phyloP scores from a whole-genome alignment of 2,329 filamentous ascomycete species.

The Neurospora crassa region DNA sequence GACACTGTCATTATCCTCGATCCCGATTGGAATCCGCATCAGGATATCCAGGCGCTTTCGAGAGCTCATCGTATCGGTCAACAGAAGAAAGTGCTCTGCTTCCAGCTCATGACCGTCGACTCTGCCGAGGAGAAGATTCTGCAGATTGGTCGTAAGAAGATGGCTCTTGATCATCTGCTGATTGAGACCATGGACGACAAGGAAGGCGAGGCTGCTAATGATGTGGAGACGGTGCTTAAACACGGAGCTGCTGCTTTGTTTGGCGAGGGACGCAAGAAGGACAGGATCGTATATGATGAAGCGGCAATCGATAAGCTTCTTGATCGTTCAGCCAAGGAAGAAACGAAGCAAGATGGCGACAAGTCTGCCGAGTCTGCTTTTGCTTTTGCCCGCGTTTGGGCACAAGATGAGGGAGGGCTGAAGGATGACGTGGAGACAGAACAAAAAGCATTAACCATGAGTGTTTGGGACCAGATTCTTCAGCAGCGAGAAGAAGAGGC shows the following conservation, averaged over 20 bases:
- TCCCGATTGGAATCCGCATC: slow-evolving; percentile 94
- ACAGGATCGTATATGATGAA: slow-evolving; percentile 72
- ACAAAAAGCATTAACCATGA: slow-evolving; percentile 49
- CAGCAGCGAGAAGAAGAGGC: slow-evolving; percentile 73
- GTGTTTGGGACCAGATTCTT: slow-evolving; percentile 85
- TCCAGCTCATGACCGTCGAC: slow-evolving; percentile 83
- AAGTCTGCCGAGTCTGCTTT: slow-evolving; percentile 68
- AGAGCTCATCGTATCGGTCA: slow-evolving; percentile 94
- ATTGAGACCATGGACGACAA: slow-evolving; percentile 86
- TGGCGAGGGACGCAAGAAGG: slow-evolving; percentile 57
- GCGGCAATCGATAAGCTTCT: slow-evolving; percentile 80
- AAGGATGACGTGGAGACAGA: slow-evolving; percentile 52
- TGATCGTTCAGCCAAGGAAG: slow-evolving; percentile 75
- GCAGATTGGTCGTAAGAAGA: slow-evolving; percentile 90
- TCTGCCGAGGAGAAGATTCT: slow-evolving; percentile 94
- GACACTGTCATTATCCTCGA: slow-evolving; percentile 98
- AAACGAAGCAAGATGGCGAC: slow-evolving; percentile 57
- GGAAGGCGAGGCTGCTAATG: slow-evolving; percentile 60
- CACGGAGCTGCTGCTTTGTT: slow-evolving; percentile 85
- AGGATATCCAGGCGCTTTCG: slow-evolving; percentile 92
- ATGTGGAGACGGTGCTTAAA: slow-evolving; percentile 79
- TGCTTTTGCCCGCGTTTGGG: slow-evolving; percentile 86
- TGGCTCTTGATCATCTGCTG: slow-evolving; percentile 88
- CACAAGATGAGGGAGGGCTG: slow-evolving; percentile 63
- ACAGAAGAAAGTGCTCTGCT: slow-evolving; percentile 89